These are phyloP conservation scores for Penicillium glabrum DNA, from an alignment of 2,329 filamentous ascomycete species.

Conservation along the genomic window DNA sequence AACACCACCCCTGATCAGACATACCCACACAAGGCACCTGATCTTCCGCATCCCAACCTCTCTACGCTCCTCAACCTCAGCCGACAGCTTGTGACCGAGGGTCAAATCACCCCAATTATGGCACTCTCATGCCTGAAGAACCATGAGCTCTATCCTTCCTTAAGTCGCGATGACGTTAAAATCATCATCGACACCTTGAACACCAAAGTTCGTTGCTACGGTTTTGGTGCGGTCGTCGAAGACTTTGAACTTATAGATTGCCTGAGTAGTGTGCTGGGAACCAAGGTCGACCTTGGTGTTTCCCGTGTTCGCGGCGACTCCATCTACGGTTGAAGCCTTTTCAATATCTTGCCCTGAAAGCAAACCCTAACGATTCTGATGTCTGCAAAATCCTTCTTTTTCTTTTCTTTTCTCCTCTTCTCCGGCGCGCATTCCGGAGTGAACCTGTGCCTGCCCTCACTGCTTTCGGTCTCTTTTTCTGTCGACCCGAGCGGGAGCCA, in stretches of 20 bases:
- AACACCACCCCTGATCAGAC: constrained; percentile 53
- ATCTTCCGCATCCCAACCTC: constrained; percentile 73
- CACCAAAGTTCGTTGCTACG: constrained; percentile 86
- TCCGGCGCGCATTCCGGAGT: background rate
- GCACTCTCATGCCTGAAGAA: constrained; percentile 80
- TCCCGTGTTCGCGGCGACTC: constrained; percentile 30
- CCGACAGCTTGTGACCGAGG: constrained; percentile 76
- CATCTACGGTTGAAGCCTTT: constrained; percentile 29
- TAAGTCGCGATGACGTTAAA: constrained; percentile 68
- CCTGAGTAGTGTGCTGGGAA: constrained; percentile 65
- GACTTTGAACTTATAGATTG: constrained; percentile 70
- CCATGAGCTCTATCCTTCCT: constrained; percentile 66
- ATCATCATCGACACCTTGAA: constrained; percentile 71
- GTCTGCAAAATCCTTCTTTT: background rate
- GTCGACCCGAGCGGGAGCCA: background rate
- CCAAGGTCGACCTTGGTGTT: constrained; percentile 32
- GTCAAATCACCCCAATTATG: constrained; percentile 88
- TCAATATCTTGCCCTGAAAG: background rate
- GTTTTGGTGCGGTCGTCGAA: constrained; percentile 70
- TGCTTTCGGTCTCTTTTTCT: background rate
- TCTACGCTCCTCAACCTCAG: constrained; percentile 82
- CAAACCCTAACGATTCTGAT: background rate
- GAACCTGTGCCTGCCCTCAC: background rate
- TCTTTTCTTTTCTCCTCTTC: background rate
- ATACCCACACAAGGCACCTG: constrained; percentile 73